Evolutionary conservation across 2,329 filamentous ascomycete species (phyloP).

Genomic region (Claviceps sp.): DNA sequence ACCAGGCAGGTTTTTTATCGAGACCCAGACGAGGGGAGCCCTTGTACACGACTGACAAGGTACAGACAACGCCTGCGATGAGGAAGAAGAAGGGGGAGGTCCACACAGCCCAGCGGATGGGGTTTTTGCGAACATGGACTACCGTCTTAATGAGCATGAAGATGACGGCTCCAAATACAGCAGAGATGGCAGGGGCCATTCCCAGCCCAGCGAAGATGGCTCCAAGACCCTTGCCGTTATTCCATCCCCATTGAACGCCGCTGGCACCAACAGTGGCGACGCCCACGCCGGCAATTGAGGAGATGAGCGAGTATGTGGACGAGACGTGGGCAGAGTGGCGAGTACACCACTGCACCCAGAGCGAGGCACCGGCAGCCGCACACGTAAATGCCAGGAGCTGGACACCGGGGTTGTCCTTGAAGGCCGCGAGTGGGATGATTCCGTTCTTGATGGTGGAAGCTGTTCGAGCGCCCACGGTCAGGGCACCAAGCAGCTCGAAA

Average conservation of each 20-base stretch:
- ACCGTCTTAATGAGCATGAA: conserved; percentile 51
- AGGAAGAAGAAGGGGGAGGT: conserved; percentile 67
- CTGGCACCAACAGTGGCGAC: conserved; percentile 50
- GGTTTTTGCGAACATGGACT: conserved; percentile 59
- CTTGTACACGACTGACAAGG: conserved; percentile 70
- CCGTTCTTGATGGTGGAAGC: conserved; percentile 71
- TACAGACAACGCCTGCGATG: conserved; percentile 60
- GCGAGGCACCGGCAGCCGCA: conserved; percentile 48
- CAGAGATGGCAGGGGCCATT: conserved; percentile 56
- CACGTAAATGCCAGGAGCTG: conserved; percentile 57
- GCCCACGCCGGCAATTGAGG: conserved; percentile 54
- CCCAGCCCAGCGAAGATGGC: conserved; percentile 54
- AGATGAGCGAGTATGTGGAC: conserved; percentile 59
- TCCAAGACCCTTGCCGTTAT: conserved; percentile 50
- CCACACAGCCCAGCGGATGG: conserved; percentile 59
- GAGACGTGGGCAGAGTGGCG: conserved; percentile 60
- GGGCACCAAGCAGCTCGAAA: conserved; percentile 55
- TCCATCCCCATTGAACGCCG: conserved; percentile 54
- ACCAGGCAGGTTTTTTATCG: conserved; percentile 53
- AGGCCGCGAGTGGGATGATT: conserved; percentile 49
- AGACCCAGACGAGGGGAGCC: conserved; percentile 57
- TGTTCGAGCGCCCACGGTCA: conserved; percentile 54
- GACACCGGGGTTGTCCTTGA: conserved; percentile 47
- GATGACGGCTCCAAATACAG: conserved; percentile 48
- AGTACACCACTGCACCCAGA: conserved; percentile 74